Conservation (phyloP, 495 filamentous ascomycete species). For the Parachaetomium inaequale region DNA sequence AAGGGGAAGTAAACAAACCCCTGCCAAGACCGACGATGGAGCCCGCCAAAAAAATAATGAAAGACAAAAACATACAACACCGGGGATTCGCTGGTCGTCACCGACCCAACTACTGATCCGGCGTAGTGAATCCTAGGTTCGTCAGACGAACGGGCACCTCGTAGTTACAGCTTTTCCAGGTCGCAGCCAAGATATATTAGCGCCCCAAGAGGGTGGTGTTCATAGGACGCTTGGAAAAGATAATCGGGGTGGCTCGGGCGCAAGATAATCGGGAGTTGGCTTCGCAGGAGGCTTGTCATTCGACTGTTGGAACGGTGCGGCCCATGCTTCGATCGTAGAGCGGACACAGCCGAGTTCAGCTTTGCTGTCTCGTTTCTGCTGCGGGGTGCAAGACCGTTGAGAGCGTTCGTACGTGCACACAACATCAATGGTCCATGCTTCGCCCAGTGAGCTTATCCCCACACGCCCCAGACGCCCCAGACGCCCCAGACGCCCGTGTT, state of each 20-base stretch:
- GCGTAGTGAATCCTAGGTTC: constrained; percentile 32
- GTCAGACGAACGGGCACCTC: constrained; percentile 9
- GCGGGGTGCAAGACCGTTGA: too few species aligned
- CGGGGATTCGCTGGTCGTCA: constrained; percentile 40
- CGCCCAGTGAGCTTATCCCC: too few species aligned
- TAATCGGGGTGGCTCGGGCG: constrained; percentile 8
- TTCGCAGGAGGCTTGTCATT: constrained; percentile 13
- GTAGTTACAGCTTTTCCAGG: constrained; percentile 11
- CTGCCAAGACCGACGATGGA: too few species aligned
- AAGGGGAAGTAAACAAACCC: too few species aligned
- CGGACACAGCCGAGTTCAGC: constrained; percentile 12
- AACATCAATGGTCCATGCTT: too few species aligned
- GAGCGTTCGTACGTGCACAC: too few species aligned
- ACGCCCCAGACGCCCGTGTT: too few species aligned
- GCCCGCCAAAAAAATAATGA: too few species aligned
- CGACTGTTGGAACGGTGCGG: background rate
- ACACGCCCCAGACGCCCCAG: too few species aligned
- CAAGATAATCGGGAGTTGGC: constrained; percentile 11
- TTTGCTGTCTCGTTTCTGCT: too few species aligned
- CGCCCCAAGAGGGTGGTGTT: constrained; percentile 11
- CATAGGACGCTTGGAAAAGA: constrained; percentile 15
- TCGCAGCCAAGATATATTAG: constrained; percentile 12
- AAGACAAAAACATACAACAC: constrained; percentile 46
- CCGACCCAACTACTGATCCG: constrained; percentile 50
- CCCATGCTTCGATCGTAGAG: constrained; percentile 13